Evolutionary conservation across 2,329 filamentous ascomycete species (phyloP), one percentile per base, ranked within the genome.

Genomic region (Juglanconis oblonga): DNA sequence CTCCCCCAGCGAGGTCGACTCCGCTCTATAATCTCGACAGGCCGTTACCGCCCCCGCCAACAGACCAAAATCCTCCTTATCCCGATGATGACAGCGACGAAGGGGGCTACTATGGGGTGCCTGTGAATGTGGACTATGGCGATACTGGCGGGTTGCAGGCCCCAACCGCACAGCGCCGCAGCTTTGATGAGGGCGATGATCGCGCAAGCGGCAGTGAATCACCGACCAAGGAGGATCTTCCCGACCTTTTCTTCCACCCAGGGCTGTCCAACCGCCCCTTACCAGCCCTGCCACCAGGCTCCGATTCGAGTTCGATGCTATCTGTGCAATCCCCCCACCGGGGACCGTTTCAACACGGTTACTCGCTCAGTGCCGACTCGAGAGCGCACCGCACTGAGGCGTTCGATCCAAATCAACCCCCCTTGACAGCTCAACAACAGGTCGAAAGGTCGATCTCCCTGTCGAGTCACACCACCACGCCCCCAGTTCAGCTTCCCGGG

Each of bases 121-220:
- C 55, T 14, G 91, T 89, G 5, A 84, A 90, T 57, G 89, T 97
- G 54, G 94, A 98, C 73, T 92, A 91, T 51, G 90, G 86, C 53
- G 93, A 91, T 7, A 97, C 92, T n/a, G 95, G 94, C 45, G 95
- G 95, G 1, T 76, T 97, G 33, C 87, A 92, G 63, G 85, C 90
- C 60, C 92, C 93, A 2, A 86, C 81, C 53, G 81, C 80, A 6
- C 84, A 92, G 65, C 85, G 92, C 62, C 80, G 92, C 68, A 97
- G 92, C 74, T 97, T 95, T 67, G 94, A 98, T 67, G 92, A 97
- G 71, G 94, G 91, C 2, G 95, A 97, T 66, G 95, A 98, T 72
- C 82, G 80, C 13, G 80, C 75, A 64, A 88, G 77, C 67, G 84
- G 76, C 42, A 87, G 85, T 66, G 87, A 91, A 42, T 90, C 87